Percentiles rank a stretch among this genome's conserved stretches.
Evolutionary conservation across 495 filamentous ascomycete genomes (phyloP).

Genomic region (Aspergillus diversus): DNA sequence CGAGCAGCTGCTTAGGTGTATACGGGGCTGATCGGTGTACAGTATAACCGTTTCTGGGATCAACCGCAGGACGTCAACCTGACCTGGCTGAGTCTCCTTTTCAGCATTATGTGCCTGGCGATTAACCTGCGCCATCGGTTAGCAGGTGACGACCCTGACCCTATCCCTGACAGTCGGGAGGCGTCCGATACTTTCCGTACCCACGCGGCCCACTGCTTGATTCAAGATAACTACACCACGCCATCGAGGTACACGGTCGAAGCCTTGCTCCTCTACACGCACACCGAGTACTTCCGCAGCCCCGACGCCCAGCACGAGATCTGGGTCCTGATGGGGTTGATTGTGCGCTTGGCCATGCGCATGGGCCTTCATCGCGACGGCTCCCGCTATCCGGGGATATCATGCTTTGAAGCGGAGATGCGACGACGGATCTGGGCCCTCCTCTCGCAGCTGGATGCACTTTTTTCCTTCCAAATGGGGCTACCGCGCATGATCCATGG

Average conservation of each 20-base stretch:
- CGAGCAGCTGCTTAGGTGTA: neutral
- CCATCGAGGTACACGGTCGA: constrained; percentile 15
- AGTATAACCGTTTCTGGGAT: constrained; percentile 11
- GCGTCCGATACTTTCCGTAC: constrained; percentile 2
- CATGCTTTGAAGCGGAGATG: constrained; percentile 15
- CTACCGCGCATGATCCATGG: constrained; percentile 11
- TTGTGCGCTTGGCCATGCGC: constrained; percentile 7
- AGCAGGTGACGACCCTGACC: constrained; percentile 4
- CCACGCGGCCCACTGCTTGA: constrained; percentile 12
- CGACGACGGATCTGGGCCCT: constrained; percentile 14
- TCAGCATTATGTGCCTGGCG: constrained; percentile 15
- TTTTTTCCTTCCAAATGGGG: constrained; percentile 7
- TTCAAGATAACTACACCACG: constrained; percentile 5
- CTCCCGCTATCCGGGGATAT: constrained; percentile 2
- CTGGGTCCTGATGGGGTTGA: constrained; percentile 10
- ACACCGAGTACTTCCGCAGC: constrained; percentile 15
- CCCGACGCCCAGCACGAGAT: constrained; percentile 13
- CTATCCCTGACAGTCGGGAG: neutral
- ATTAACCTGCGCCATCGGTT: constrained; percentile 1
- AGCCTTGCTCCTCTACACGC: constrained; percentile 9
- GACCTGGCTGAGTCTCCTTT: constrained; percentile 14
- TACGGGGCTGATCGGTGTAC: neutral
- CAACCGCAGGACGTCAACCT: neutral
- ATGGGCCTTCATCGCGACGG: constrained; percentile 14
- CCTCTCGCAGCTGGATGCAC: constrained; percentile 8